A percentile compares a stretch with the other conserved stretches of the same genome.
phyloP scores from a whole-genome alignment of 768 basidiomycete species.

The Boletus tylopilopsis region DNA sequence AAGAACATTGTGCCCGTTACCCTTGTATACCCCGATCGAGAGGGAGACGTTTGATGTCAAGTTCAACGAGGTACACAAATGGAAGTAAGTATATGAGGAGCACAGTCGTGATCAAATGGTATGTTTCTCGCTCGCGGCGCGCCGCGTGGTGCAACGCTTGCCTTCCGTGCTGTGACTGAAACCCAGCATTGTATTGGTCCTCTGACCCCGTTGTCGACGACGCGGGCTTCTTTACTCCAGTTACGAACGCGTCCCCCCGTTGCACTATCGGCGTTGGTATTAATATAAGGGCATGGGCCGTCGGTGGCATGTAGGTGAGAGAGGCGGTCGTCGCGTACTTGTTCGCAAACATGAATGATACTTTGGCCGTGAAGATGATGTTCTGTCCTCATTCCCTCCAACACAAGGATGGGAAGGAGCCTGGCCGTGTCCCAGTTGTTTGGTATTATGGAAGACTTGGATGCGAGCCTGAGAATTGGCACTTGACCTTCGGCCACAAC shows the following conservation, averaged over 20 bases:
- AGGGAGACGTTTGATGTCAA: conserved; percentile 42
- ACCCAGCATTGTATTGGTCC: conserved; percentile 29
- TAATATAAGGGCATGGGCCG: conserved; percentile 13
- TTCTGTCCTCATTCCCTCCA: no score
- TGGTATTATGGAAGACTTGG: conserved; percentile 19
- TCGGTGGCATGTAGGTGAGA: conserved; percentile 18
- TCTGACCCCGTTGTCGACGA: conserved; percentile 32
- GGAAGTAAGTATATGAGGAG: conserved; percentile 45
- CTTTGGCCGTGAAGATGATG: no score
- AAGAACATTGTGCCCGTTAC: conserved; percentile 37
- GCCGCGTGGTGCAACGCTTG: conserved; percentile 9
- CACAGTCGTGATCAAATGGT: conserved; percentile 50
- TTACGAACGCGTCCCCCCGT: conserved; percentile 18
- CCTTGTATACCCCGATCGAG: conserved; percentile 39
- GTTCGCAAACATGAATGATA: conserved; percentile 2
- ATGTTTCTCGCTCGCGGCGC: conserved; percentile 1
- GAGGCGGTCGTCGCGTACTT: conserved; percentile 15
- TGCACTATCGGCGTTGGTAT: conserved; percentile 15
- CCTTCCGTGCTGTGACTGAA: conserved; percentile 33
- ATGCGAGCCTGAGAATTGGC: no score
- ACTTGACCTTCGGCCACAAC: no score
- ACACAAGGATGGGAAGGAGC: no score
- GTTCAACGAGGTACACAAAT: conserved; percentile 38
- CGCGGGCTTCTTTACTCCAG: conserved; percentile 14
- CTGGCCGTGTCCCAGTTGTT: no score